Evolutionary conservation across 208 protist species (phyloP), one percentile per base, ranked within the genome.

Genomic region (Crithidia fasciculata): DNA sequence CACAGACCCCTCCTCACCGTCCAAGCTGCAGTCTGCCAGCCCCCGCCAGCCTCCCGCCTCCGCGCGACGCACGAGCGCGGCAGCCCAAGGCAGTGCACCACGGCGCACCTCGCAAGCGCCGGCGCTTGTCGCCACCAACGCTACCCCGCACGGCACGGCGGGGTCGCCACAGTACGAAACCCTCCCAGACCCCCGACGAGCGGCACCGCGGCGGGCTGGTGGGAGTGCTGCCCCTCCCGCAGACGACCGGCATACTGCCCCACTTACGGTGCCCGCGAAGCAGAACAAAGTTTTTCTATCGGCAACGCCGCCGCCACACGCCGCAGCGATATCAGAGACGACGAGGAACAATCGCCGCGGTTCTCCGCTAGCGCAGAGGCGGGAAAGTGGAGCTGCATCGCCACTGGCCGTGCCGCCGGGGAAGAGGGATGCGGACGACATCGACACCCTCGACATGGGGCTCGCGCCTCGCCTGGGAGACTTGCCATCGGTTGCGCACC

Each of bases 391-490:
- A 28, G 56, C 28, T 19, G 47, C 62, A 13, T 49, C 49, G 7
- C 49, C 0, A 2, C 62, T 28, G 19, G 10, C 49, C 3, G 8
- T 36, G 63, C n/a, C 39, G 15, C 3, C 10, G 50, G 36, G 5
- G 15, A 19, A 49, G 8, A 59, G 54, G n/a, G 50, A 69, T 16
- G 47, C 50, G 15, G 63, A 69, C 63, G 63, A 69, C 50, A 64
- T 58, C 3, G 57, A 62, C 16, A 18, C 28, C 5, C 49, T 74
- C n/a, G 69, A 65, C 19, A 28, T 64, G 40, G 59, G 57, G 2
- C 58, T 58, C 16, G 58, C 69, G 15, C 58, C 45, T 4, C 57
- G 55, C 13, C 60, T 74, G 16, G 69, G 44, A 28, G 58, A 74
- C 19, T 49, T 63, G 40, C 58, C 58, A 3, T 37, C 18, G 2